Evolutionary conservation across 2,329 filamentous ascomycete species (phyloP).

Genomic region (Talaromyces piceae): DNA sequence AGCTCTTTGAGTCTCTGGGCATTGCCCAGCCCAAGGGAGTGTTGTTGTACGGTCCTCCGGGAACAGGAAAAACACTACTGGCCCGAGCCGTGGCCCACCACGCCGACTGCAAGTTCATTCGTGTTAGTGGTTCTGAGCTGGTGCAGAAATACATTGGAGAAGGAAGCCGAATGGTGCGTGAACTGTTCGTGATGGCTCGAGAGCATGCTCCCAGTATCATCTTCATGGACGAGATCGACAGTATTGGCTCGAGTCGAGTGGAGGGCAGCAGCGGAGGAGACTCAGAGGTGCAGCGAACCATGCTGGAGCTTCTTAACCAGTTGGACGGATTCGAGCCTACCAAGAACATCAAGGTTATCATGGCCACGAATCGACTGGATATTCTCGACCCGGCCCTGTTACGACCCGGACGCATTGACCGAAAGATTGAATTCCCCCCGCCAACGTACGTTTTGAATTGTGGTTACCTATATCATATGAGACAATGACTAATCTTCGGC

Average conservation of each 20-base stretch:
- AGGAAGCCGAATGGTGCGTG: conserved; percentile 94
- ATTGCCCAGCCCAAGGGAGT: conserved; percentile 98
- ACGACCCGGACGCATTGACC: conserved; percentile 93
- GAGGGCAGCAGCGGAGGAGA: conserved; percentile 93
- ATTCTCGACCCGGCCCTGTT: conserved; percentile 93
- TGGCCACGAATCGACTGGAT: conserved; percentile 97
- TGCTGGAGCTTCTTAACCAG: conserved; percentile 97
- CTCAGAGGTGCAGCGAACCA: conserved; percentile 95
- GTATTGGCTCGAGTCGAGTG: conserved; percentile 92
- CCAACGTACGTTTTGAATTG: conserved; percentile 54
- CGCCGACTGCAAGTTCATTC: conserved; percentile 98
- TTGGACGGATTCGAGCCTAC: conserved; percentile 97
- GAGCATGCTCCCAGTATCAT: conserved; percentile 98
- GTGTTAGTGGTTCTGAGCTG: conserved; percentile 89
- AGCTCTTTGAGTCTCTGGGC: conserved; percentile 97
- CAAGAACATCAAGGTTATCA: conserved; percentile 99
- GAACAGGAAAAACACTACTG: conserved; percentile 92
- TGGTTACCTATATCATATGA: conserved; percentile 14
- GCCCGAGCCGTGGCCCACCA: conserved; percentile 95
- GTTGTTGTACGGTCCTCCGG: conserved; percentile 88
- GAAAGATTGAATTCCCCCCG: conserved; percentile 98
- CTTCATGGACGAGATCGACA: conserved; percentile 99
- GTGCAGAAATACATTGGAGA: conserved; percentile 99
- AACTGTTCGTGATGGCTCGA: conserved; percentile 97
- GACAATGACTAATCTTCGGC: conserved; percentile 6